Conservation (phyloP, 805 yeast genomes). For the Ogataea nakhonphanomensis region DNA sequence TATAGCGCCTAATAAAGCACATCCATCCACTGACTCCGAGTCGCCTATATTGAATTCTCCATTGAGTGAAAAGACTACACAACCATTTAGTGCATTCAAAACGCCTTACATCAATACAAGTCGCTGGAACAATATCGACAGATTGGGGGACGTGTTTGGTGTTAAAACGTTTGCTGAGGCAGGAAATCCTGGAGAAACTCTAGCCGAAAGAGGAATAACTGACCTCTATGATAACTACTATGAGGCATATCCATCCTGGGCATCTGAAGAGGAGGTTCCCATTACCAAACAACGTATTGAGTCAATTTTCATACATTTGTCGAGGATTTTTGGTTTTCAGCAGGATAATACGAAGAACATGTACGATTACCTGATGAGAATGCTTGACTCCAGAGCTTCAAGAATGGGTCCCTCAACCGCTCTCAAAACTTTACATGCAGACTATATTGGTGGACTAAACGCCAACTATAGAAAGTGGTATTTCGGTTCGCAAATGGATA, state of each 20-base stretch:
- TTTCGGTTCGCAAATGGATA: constrained; percentile 68
- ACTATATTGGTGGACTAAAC: constrained; percentile 68
- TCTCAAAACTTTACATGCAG: constrained; percentile 60
- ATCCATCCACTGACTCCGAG: constrained; percentile 11
- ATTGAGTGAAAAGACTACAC: constrained; percentile 28
- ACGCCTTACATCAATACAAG: constrained; percentile 43
- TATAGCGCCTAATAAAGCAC: constrained; percentile 21
- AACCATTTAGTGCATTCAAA: constrained; percentile 40
- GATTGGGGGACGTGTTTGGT: constrained; percentile 32
- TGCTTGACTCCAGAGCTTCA: constrained; percentile 67
- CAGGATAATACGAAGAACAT: constrained; percentile 60
- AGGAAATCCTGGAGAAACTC: constrained; percentile 33
- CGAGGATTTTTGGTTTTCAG: constrained; percentile 65
- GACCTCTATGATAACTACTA: constrained; percentile 42
- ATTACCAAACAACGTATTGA: constrained; percentile 53
- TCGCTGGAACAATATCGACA: constrained; percentile 41
- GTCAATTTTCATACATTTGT: constrained; percentile 48
- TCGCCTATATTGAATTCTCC: constrained; percentile 25
- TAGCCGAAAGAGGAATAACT: constrained; percentile 34
- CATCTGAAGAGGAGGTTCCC: constrained; percentile 39
- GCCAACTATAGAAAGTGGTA: constrained; percentile 75
- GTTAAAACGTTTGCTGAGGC: constrained; percentile 27
- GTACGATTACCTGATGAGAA: constrained; percentile 59
- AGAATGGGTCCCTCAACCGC: constrained; percentile 58
- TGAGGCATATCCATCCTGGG: constrained; percentile 58